Conservation (phyloP, 176 grass and related monocot species). For the Miscanthus lutarioriparius region DNA sequence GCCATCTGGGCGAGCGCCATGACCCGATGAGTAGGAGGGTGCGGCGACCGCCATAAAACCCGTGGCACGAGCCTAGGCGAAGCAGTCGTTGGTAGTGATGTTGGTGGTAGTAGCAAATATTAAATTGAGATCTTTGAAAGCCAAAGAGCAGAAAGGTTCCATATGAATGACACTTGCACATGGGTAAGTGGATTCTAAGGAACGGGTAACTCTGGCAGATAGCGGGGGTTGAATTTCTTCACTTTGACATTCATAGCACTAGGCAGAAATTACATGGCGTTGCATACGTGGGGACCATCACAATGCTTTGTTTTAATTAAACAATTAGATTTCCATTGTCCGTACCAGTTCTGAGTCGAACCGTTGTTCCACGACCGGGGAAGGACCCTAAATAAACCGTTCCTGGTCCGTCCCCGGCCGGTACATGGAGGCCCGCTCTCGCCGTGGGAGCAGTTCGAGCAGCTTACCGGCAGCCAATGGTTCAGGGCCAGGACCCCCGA, state of each 20-base stretch:
- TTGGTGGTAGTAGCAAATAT: constrained; percentile 61
- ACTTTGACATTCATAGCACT: constrained; percentile 48
- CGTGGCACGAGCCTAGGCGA: too few species aligned
- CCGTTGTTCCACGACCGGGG: neutral
- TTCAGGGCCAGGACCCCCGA: too few species aligned
- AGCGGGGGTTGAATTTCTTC: too few species aligned
- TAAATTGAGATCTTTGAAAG: constrained; percentile 56
- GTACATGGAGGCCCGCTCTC: fast-evolving
- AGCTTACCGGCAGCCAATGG: too few species aligned
- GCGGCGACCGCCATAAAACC: too few species aligned
- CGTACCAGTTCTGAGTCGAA: too few species aligned
- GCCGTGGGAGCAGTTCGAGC: too few species aligned
- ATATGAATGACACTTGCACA: constrained; percentile 76
- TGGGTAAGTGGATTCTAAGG: constrained; percentile 53
- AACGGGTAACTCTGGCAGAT: neutral
- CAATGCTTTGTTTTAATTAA: constrained; percentile 83
- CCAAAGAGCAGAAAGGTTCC: constrained; percentile 85
- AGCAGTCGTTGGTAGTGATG: neutral
- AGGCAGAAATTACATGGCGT: constrained; percentile 77
- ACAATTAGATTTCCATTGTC: too few species aligned
- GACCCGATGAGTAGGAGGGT: too few species aligned
- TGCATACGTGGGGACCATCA: constrained; percentile 64
- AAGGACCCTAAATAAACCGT: too few species aligned
- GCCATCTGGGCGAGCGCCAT: too few species aligned
- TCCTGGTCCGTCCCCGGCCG: too few species aligned